phyloP scores from a whole-genome alignment of 768 basidiomycete genomes.

The Austroboletus festivus region DNA sequence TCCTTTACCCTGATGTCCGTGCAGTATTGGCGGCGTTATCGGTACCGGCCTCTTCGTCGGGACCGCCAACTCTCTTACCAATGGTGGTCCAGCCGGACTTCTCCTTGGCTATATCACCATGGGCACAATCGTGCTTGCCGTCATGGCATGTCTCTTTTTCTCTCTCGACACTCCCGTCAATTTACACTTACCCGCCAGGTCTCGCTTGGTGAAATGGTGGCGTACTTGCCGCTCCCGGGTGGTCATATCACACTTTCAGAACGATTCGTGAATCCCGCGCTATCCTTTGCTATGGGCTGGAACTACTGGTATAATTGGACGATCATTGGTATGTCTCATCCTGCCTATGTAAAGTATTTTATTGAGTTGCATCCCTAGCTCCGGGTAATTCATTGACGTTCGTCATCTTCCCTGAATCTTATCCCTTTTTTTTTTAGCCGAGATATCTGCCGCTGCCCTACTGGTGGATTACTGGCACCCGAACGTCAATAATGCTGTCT shows the following conservation, averaged over 20 bases:
- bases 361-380: slow-evolving; percentile 13
- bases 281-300: slow-evolving; percentile 57
- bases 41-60: slow-evolving; percentile 68
- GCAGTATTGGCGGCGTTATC: slow-evolving; percentile 58
- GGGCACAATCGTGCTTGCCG: slow-evolving; percentile 65
- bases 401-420: not conserved
- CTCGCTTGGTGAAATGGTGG: slow-evolving; percentile 58
- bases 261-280: slow-evolving; percentile 75
- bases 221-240: slow-evolving; percentile 75
- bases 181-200: slow-evolving; percentile 36
- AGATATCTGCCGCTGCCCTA: slow-evolving; percentile 52
- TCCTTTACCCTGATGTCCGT: not conserved
- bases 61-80: slow-evolving; percentile 45
- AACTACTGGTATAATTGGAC: slow-evolving; percentile 49
- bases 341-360: not conserved
- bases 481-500: slow-evolving; percentile 61
- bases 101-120: slow-evolving; percentile 66
- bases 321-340: slow-evolving; percentile 17
- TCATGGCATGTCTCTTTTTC: slow-evolving; percentile 51
- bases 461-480: slow-evolving; percentile 72
- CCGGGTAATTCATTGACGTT: slow-evolving; percentile 18
- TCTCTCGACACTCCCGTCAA: not conserved
- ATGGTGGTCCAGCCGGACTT: slow-evolving; percentile 73
- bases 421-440: slow-evolving; percentile 27
- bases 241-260: slow-evolving; percentile 80